Evolutionary conservation across 257 asterid species (phyloP).

Genomic region (Solanum gracilifrons): DNA sequence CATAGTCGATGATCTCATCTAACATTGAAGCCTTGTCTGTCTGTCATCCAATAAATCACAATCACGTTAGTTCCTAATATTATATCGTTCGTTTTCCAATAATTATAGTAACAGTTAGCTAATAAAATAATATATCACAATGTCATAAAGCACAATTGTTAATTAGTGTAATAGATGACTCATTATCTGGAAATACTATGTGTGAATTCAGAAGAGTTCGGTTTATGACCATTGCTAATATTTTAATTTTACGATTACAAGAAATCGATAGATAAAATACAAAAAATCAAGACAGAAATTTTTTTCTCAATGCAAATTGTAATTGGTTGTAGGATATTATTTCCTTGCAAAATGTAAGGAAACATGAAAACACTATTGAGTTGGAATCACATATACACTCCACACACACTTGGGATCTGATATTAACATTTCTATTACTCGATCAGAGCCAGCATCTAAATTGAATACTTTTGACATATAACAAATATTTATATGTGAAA

Average conservation of each 20-base stretch:
- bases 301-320: no score
- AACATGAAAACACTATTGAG: neutral
- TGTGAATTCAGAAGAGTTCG: neutral
- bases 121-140: neutral
- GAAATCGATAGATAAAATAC: neutral
- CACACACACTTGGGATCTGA: neutral
- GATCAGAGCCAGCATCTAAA: neutral
- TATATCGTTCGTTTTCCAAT: neutral
- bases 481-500: neutral
- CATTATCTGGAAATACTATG: neutral
- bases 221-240: neutral
- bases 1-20: constrained; percentile 95
- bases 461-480: neutral
- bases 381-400: neutral
- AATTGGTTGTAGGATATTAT: no score
- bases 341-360: no score
- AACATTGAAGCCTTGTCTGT: constrained; percentile 96
- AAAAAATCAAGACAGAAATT: neutral
- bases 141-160: neutral
- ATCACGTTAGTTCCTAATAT: constrained; percentile 5
- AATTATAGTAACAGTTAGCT: neutral
- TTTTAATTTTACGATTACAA: neutral
- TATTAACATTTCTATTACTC: no score
- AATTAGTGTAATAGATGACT: neutral
- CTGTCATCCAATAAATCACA: constrained; percentile 50